Evolutionary conservation across 2,329 filamentous ascomycete species (phyloP), one percentile per base, ranked within the genome.

Genomic region (Hypoxylon sp.): DNA sequence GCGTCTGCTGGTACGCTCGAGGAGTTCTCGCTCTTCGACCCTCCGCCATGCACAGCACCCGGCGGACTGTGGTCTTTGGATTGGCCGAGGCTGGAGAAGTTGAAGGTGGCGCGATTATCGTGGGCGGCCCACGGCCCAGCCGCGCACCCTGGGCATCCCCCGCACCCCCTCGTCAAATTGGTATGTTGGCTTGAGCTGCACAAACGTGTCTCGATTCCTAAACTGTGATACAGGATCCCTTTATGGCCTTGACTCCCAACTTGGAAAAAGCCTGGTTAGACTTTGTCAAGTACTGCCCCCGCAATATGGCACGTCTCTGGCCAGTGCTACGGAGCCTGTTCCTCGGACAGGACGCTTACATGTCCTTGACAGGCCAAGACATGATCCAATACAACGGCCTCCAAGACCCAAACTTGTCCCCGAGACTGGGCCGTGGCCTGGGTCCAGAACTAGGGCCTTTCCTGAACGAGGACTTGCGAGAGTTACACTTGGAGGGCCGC

Each of bases 251-350:
- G 20, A 55, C 62, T 3, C 69, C 70, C 9, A 70, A 69, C 15
- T 38, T 71, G 4, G 63, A 70, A 45, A 59, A 65, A 9, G 51
- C 63, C 2, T 72, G 68, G 67, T 6, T 71, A 1, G 64, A 69
- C 5, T 20, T 47, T 26, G 3, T 66, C 11, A 20, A 2, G 2
- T 24, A 53, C 8, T 21, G 31, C n/a, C 20, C 43, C 2, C 7
- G 13, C 24, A 2, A 49, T 2, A 6, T 55, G n/a, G 23, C 50
- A 15, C 8, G 21, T 5, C 2, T 23, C 8, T 67, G 54, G 40
- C 37, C 43, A 33, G 54, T 48, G 35, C 26, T 58, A 4, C 18
- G 50, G 55, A 37, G 46, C 35, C 4, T 70, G 46, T 68, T 61
- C 47, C 10, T 60, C 3, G 62, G 64, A 11, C 2, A 11, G 6